Percentiles rank a stretch among this genome's conserved stretches.
These are phyloP conservation scores for Vigna mungo DNA, from an alignment of 306 rosid species.

Conservation along the genomic window DNA sequence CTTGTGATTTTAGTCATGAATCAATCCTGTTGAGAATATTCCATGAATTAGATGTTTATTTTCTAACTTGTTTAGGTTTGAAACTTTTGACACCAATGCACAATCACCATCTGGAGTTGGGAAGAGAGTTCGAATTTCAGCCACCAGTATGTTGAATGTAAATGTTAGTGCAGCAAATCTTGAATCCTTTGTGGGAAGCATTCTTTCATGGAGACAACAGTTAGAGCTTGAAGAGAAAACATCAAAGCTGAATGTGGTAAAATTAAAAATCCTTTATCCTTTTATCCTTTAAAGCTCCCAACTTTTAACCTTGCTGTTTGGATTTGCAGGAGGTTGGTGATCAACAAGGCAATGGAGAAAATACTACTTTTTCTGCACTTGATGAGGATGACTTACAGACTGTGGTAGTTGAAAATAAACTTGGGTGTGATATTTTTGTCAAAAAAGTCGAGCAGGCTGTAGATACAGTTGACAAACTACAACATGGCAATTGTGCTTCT, in stretches of 20 bases:
- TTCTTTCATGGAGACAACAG: conserved; percentile 90
- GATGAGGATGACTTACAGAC: conserved; percentile 98
- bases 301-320: conserved; percentile 39
- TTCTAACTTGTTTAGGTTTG: conserved; percentile 70
- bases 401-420: conserved; percentile 81
- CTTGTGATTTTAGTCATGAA: conserved; percentile 28
- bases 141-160: conserved; percentile 82
- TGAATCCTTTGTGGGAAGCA: conserved; percentile 73
- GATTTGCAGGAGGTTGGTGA: conserved; percentile 70
- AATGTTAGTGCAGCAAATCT: conserved; percentile 92
- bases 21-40: conserved; percentile 28
- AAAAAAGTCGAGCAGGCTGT: conserved; percentile 72
- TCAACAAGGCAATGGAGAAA: conserved; percentile 58
- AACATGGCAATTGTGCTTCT: conserved; percentile 68
- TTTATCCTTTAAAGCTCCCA: conserved; percentile 34
- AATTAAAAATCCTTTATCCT: conserved; percentile 34
- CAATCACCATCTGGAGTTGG: conserved; percentile 73
- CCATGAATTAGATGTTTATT: conserved; percentile 33
- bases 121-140: conserved; percentile 86
- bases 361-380: conserved; percentile 75
- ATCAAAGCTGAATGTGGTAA: conserved; percentile 70
- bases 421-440: conserved; percentile 83
- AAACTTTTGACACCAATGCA: conserved; percentile 73
- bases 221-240: conserved; percentile 89
- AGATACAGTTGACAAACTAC: conserved; percentile 62